phyloP scores from a whole-genome alignment of 2,329 filamentous ascomycete genomes.

The Aureobasidium sp. region DNA sequence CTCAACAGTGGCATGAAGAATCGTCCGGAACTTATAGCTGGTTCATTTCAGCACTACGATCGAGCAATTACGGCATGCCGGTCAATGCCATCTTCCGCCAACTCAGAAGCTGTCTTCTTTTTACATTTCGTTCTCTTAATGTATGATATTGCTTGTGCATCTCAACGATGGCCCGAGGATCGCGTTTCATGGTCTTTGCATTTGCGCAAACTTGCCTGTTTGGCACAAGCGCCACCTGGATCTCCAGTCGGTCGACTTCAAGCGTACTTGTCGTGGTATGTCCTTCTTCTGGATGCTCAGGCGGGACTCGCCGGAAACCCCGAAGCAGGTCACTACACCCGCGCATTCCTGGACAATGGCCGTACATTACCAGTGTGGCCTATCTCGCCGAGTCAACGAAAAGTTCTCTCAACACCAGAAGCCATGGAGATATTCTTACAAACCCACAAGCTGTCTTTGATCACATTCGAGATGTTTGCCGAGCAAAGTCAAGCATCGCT shows the following conservation, averaged over 20 bases:
- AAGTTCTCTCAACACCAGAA: neutral
- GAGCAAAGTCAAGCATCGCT: constrained; percentile 6
- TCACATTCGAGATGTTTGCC: constrained; percentile 4
- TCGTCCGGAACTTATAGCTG: constrained; percentile 17
- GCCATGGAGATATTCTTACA: neutral
- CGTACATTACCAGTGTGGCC: constrained; percentile 4
- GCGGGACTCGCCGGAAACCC: constrained; percentile 13
- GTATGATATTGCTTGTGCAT: constrained; percentile 12
- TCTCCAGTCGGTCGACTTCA: neutral
- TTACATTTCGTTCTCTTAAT: constrained; percentile 6
- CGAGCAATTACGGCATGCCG: constrained; percentile 15
- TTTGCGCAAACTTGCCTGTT: constrained; percentile 2
- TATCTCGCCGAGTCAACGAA: neutral
- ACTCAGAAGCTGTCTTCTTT: neutral
- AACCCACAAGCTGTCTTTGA: neutral
- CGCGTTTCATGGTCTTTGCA: constrained; percentile 1
- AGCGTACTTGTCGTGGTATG: constrained; percentile 44
- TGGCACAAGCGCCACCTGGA: neutral
- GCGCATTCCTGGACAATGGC: constrained; percentile 14
- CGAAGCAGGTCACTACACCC: constrained; percentile 14
- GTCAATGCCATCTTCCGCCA: constrained; percentile 29
- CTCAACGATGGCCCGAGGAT: constrained; percentile 8
- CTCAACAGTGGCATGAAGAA: constrained; percentile 2
- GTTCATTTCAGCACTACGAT: constrained; percentile 10
- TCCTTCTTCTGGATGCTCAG: constrained; percentile 43